Base-by-base conservation (phyloP, 805 yeast species). In the Candida pseudofarinosa region DNA sequence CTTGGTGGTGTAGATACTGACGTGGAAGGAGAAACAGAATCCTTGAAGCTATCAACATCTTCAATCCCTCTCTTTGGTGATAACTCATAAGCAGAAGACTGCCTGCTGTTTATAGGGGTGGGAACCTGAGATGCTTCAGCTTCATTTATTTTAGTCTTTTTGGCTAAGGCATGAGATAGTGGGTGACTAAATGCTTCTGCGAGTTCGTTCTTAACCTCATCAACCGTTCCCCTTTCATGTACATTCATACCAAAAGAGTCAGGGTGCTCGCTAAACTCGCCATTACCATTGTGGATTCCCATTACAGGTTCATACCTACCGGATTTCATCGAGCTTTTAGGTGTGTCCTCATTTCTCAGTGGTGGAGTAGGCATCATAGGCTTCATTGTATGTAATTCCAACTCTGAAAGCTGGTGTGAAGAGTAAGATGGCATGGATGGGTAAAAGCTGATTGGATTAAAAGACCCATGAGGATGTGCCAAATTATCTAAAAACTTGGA, bases 401-500 rank as follows among this genome's bases (percentile, higher is more conserved):
- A 61, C 42, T 58, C 43, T 8, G 39, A 28, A 15, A 37, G 15
- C 12, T 37, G 19, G 13, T 37, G 39, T 12, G 19, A 17, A 26
- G 15, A 23, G 19, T 23, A 20, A 6, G 18, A 15, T 12, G 26
- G 39, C 13, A n/a, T 16, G 20, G 40, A 48, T 23, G 51, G 49
- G 48, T 66, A 66, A 41, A 65, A 57, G 28, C 64, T 65, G 33
- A 62, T 52, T 3, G 44, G 50, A 28, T 43, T 38, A 2, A 42
- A 16, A 2, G 33, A 33, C 20, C 33, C 37, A 19, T 52, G 34
- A 37, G 63, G 54, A 50, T 59, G 56, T 23, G 63, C 69, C 50
- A 70, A 59, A 45, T 63, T 63, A 45, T 70, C 74, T 52, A 70
- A 57, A 43, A 70, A 70, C 51, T 53, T 59, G 45, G 68, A 73